A percentile compares a stretch with the other conserved stretches of the same genome.
These are phyloP conservation scores for Fusarium sp. DNA, from an alignment of 2,329 filamentous ascomycete species.

Conservation along the genomic window DNA sequence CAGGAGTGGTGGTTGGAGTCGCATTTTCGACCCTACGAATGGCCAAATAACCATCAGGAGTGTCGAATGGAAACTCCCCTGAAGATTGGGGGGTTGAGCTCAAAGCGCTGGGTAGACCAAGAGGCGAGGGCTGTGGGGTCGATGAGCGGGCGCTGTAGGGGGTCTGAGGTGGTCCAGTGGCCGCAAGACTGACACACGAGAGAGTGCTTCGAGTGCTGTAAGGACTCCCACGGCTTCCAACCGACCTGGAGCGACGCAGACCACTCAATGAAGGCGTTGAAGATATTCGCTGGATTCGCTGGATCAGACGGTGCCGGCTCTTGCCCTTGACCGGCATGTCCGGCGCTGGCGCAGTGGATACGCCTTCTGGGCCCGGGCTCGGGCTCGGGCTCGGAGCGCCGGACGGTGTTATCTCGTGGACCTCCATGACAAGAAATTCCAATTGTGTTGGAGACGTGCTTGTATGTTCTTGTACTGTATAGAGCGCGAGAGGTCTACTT, in stretches of 20 bases:
- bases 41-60: constrained; percentile 60
- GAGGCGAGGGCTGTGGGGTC: constrained; percentile 55
- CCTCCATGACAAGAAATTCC: constrained; percentile 34
- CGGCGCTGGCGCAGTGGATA: constrained; percentile 42
- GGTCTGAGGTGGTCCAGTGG: constrained; percentile 47
- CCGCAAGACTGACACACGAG: constrained; percentile 65
- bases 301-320: constrained; percentile 75
- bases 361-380: constrained; percentile 42
- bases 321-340: constrained; percentile 65
- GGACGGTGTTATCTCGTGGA: constrained; percentile 38
- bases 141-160: constrained; percentile 44
- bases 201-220: constrained; percentile 66
- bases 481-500: neutral
- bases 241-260: constrained; percentile 71
- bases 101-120: constrained; percentile 49
- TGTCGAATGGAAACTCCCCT: constrained; percentile 55
- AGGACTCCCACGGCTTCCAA: constrained; percentile 75
- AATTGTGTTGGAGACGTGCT: neutral
- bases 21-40: constrained; percentile 66
- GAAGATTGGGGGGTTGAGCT: constrained; percentile 54
- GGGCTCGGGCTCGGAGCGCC: constrained; percentile 36
- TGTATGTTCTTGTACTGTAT: neutral
- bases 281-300: constrained; percentile 81
- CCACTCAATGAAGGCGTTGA: constrained; percentile 79
- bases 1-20: constrained; percentile 51